Evolutionary conservation across 306 rosid genomes (phyloP), one percentile per base, ranked within the genome.

Genomic region (Quercus gilva): DNA sequence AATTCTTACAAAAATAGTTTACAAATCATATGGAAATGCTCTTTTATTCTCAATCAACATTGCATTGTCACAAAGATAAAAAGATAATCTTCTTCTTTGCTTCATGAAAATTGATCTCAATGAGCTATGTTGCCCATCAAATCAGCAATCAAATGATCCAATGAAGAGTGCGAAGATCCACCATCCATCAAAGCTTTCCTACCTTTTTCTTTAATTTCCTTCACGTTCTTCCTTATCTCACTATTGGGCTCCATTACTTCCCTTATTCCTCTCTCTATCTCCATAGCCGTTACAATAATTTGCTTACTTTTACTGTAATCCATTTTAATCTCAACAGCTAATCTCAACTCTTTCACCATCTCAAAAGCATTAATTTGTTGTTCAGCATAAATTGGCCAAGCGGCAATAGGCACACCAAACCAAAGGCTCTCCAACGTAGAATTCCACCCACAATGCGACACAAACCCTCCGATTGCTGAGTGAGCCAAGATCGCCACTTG

Each of bases 371-470:
- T 90, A 4, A 79, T 6, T 4, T 88, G 94, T n/a, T 91, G 92
- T 74, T 91, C 97, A 0, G 87, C 86, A 6, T 4, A 79, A 1
- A 88, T 10, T 0, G 92, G 89, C 92, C 90, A 87, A 2, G 92
- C 41, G 4, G 87, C 91, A 4, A 88, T 59, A 0, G 97, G 91
- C 56, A 92, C 92, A 0, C 92, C 91, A 4, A 69, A 84, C 73
- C 90, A 76, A 2, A 88, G 5, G 72, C 94, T 88, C 76, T 89
- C 97, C 0, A 89, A 63, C 0, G 5, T 76, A 0, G 94, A 91
- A 69, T 89, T 89, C 94, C 92, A 91, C 2, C 93, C 96, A 0
- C 92, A 91, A 2, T 91, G 92, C 0, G 90, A 86, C 19, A 91
- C 85, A 4, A 89, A 91, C 1, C 87, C 92, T 18, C 82, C 90